Base-by-base conservation (phyloP, 257 asterid species). In the Fraxinus cuspidata region DNA sequence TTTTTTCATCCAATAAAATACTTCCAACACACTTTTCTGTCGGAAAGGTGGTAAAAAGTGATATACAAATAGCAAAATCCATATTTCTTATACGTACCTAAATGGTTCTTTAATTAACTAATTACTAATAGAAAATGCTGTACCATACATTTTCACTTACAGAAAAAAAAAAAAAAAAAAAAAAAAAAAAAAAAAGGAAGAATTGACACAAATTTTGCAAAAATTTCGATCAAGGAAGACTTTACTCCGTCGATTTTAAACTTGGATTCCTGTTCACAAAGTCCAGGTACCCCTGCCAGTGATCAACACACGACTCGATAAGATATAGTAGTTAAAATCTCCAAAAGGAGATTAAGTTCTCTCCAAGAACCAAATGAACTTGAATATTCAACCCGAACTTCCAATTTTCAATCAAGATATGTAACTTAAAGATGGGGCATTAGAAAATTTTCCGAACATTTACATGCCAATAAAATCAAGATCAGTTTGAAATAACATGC, bases 271-370 rank as follows among this genome's bases (percentile, higher is more conserved):
- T 79, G 83, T 89, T 88, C 64, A 84, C 86, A 47, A 73, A 89
- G 82, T 94, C 97, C 85, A 94, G 78, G 84, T 88, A 92, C 4
- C 92, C 97, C 98, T 92, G 92, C 73, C 72, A 80, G 6, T 27
- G 28, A 71, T 74, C 51, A 72, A 74, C 67, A 38, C 47, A 74
- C 19, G 64, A 78, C 25, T 56, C 31, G 63, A 44, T 7, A 31
- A 72, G 38, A 38, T 21, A 53, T 42, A 19, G 16, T 25, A 7
- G 72, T 27, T 51, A 7, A 78, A 29, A 51, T 64, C 32, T 31
- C 21, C 0, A 68, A 28, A 51, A 72, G 10, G 16, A 16, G 7
- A 32, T 71, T n/a, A 34, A 42, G 23, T 64, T 37, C 70, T 37
- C 73, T 18, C 29, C 74, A 21, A 38, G 34, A 71, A 60, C 31